Percentiles rank a stretch among this genome's conserved stretches.
These are phyloP conservation scores for Lupinus albus DNA, from an alignment of 306 rosid species.

Conservation along the genomic window DNA sequence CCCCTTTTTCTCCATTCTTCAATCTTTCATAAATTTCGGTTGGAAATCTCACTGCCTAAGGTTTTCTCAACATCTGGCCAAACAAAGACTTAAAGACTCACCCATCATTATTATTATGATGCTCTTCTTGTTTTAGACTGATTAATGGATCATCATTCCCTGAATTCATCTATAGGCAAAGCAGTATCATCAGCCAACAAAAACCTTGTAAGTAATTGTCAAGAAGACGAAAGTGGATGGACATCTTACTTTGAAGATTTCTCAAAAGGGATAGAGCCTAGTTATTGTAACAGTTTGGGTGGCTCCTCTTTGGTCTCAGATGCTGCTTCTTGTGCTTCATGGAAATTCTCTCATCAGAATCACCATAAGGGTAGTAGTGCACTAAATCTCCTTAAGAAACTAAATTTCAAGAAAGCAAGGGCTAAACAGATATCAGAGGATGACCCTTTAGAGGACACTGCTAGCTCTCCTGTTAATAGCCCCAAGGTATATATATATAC, in stretches of 20 bases:
- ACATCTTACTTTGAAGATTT: constrained; percentile 81
- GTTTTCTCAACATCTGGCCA: constrained; percentile 35
- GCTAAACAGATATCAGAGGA: constrained; percentile 50
- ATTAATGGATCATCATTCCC: constrained; percentile 51
- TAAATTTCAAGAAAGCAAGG: constrained; percentile 64
- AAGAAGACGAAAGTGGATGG: constrained; percentile 90
- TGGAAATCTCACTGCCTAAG: constrained; percentile 44
- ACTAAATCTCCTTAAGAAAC: constrained; percentile 45
- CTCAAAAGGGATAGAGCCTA: constrained; percentile 44
- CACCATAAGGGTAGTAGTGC: constrained; percentile 14
- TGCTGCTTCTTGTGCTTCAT: constrained; percentile 85
- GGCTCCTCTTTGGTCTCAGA: constrained; percentile 82
- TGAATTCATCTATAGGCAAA: constrained; percentile 50
- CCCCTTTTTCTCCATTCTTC: constrained; percentile 43
- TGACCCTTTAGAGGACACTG: constrained; percentile 91
- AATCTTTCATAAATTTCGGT: constrained; percentile 41
- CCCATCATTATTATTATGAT: neutral
- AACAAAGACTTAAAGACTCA: neutral
- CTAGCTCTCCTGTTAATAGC: constrained; percentile 86
- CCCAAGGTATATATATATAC: constrained; percentile 74
- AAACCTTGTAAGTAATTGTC: constrained; percentile 12
- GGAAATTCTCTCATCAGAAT: constrained; percentile 50
- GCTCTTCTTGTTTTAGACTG: constrained; percentile 29
- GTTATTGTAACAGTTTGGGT: constrained; percentile 46
- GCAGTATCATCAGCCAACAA: constrained; percentile 19